These are phyloP conservation scores for Candida orba DNA, from an alignment of 805 yeast genomes.

Conservation along the genomic window DNA sequence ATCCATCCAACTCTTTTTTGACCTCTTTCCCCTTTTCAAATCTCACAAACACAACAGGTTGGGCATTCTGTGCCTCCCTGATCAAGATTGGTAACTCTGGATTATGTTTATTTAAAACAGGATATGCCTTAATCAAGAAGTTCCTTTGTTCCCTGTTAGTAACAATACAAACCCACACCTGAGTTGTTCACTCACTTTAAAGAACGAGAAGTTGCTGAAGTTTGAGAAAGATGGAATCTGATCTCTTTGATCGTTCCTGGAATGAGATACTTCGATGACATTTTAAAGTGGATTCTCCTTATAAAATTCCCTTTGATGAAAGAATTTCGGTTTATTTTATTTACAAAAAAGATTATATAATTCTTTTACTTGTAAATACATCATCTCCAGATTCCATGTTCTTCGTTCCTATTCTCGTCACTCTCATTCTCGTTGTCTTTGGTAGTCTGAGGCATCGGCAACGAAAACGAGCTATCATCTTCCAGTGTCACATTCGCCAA, in stretches of 20 bases:
- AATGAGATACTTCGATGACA: constrained; percentile 26
- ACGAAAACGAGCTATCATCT: constrained; percentile 45
- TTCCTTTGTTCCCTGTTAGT: too few species aligned
- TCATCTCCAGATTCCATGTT: too few species aligned
- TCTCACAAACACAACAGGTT: constrained; percentile 71
- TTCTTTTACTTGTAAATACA: too few species aligned
- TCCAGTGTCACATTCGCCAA: not conserved
- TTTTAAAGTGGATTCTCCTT: too few species aligned
- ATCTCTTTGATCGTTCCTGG: constrained; percentile 61
- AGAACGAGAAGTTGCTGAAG: constrained; percentile 64
- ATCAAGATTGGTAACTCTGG: constrained; percentile 67
- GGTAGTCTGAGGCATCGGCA: constrained; percentile 33
- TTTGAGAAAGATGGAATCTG: constrained; percentile 74
- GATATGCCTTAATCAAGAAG: constrained; percentile 57
- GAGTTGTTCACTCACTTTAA: constrained; percentile 48
- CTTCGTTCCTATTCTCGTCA: not conserved
- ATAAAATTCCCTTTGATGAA: too few species aligned
- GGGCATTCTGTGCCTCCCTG: constrained; percentile 59
- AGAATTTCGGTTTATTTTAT: too few species aligned
- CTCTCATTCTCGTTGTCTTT: not conserved
- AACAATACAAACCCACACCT: too few species aligned
- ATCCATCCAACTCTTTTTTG: constrained; percentile 30
- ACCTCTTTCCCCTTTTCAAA: constrained; percentile 38
- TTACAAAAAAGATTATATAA: too few species aligned
- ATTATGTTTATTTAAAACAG: constrained; percentile 54